Evolutionary conservation across 768 basidiomycete species (phyloP), one percentile per base, ranked within the genome.

Genomic region (Sporobolomyces phaffii): DNA sequence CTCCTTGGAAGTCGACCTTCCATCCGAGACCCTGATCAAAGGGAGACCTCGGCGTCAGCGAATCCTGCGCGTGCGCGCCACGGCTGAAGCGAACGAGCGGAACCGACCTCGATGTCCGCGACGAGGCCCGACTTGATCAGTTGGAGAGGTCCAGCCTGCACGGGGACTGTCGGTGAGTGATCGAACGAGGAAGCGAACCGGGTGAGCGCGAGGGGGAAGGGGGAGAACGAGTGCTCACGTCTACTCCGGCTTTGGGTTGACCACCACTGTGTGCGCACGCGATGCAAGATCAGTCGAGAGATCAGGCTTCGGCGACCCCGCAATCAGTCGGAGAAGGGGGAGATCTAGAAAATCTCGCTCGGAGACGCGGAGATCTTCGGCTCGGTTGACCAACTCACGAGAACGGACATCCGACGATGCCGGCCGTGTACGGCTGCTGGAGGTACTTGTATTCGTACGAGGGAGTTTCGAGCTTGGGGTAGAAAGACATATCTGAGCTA

Each of bases 401-500:
- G 83, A 96, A 96, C 20, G 93, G 93, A 80, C 92, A 96, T 31
- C 90, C 91, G 33, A 98, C 86, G 74, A 98, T 89, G 87, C 92
- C 89, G 43, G 85, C 82, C 0, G 88, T 90, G 79, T 84, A 86
- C 40, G 90, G 89, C 62, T 87, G 33, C 40, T 41, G 28, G 24
- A 72, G 51, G 53, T 45, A 65, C 28, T 54, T 20, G 66, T 68
- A 62, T 9, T 59, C 50, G 66, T 59, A 68, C 10, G 60, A 51
- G 14, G 66, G 66, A 48, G 48, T 29, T n/a, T 47, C 24, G 41
- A 58, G 41, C 43, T 58, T 58, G 26, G 43, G 41, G 31, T 62
- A 60, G 41, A 58, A 58, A n/a, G 53, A 48, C 62, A 64, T 64
- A 29, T 24, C 29, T 10, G 22, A 28, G 48, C 6, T 20, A 10